Percentiles rank a stretch among this genome's conserved stretches.
These are phyloP conservation scores for Aspergillus pseudoterreus DNA, from an alignment of 2,329 filamentous ascomycete species.

Conservation along the genomic window DNA sequence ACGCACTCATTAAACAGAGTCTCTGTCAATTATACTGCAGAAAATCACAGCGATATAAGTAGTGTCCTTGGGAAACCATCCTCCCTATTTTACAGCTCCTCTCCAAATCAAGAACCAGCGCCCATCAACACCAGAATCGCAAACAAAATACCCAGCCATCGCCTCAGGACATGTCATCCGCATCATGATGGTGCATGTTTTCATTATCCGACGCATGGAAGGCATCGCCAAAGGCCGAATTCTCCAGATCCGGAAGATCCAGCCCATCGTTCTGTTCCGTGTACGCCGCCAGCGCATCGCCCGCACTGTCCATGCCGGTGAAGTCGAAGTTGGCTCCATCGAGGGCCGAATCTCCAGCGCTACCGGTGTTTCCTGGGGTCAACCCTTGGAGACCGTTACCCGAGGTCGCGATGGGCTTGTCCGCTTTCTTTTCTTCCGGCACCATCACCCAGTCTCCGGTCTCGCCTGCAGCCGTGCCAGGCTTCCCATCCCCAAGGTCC, in stretches of 20 bases:
- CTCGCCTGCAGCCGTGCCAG: conserved; percentile 41
- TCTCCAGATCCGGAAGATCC: conserved; percentile 63
- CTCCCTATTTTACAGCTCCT: no score
- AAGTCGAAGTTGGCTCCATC: conserved; percentile 43
- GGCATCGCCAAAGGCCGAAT: conserved; percentile 79
- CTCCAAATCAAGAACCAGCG: conserved; percentile 2
- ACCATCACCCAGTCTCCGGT: conserved; percentile 74
- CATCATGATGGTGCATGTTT: conserved; percentile 37
- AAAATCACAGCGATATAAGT: no score
- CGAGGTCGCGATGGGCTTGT: conserved; percentile 16
- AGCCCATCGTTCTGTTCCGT: conserved; percentile 54
- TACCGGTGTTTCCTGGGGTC: conserved; percentile 19
- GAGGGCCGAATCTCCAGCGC: conserved; percentile 25
- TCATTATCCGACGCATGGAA: conserved; percentile 61
- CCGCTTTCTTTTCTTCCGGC: conserved; percentile 55
- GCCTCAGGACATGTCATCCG: conserved; percentile 37
- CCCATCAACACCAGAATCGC: conserved; percentile 12
- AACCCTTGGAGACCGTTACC: conserved; percentile 23
- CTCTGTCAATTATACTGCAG: no score
- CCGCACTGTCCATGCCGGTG: conserved; percentile 60
- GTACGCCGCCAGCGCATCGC: conserved; percentile 67
- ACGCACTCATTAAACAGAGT: no score
- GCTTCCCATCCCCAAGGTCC: conserved; percentile 50
- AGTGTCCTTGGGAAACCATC: conserved; percentile 3
- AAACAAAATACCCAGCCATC: not conserved